phyloP scores from a whole-genome alignment of 2,329 filamentous ascomycete genomes.

The Calonectria fujianensis region DNA sequence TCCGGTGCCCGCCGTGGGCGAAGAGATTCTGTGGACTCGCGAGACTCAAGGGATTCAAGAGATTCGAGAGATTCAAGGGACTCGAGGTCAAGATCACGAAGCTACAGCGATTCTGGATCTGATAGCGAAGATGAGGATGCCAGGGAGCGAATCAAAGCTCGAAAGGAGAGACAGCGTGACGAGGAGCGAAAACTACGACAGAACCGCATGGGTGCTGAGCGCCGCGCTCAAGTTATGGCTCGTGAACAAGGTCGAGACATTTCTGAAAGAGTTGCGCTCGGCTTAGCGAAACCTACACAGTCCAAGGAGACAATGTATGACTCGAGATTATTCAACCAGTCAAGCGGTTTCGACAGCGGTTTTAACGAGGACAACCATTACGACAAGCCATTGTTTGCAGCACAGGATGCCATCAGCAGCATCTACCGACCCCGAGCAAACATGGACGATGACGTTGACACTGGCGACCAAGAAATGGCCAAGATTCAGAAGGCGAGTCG shows the following conservation, averaged over 20 bases:
- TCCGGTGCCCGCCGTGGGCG: conserved; percentile 70
- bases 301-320: conserved; percentile 97
- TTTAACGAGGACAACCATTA: conserved; percentile 99
- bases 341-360: conserved; percentile 90
- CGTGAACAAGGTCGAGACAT: conserved; percentile 98
- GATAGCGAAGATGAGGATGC: conserved; percentile 81
- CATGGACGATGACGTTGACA: conserved; percentile 85
- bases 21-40: conserved; percentile 56
- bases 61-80: conserved; percentile 62
- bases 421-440: conserved; percentile 91
- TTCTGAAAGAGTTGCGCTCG: conserved; percentile 95
- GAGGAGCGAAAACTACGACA: conserved; percentile 93
- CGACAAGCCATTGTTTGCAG: conserved; percentile 97
- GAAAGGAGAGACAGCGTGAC: conserved; percentile 86
- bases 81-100: conserved; percentile 64
- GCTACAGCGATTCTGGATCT: conserved; percentile 72
- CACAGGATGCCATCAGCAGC: conserved; percentile 93
- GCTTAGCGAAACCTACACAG: conserved; percentile 94
- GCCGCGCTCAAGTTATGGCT: conserved; percentile 92
- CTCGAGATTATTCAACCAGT: conserved; percentile 94
- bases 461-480: conserved; percentile 87
- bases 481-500: conserved; percentile 90
- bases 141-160: conserved; percentile 84
- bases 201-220: conserved; percentile 95
- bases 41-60: conserved; percentile 62